Evolutionary conservation across 176 grass and related monocot genomes (phyloP), one percentile per base, ranked within the genome.

Genomic region (Eleusine coracana): DNA sequence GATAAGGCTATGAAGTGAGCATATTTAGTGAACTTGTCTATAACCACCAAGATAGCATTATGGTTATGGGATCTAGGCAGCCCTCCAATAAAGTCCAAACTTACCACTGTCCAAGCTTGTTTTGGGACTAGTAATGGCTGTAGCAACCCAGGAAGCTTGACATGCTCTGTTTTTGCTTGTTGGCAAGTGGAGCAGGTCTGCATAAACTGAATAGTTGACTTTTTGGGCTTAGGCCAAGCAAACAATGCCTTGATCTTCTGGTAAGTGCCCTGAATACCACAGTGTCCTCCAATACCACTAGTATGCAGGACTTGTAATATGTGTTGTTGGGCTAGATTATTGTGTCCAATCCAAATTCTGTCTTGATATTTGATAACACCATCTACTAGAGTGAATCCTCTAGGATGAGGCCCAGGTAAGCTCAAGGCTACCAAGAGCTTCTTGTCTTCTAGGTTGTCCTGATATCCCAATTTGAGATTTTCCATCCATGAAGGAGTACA

Each of bases 271-370:
- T 38, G 29, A 0, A 18, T 0, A 0, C 66, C 34, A 6, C 36
- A 40, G 5, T 68, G 66, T 9, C 66, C 66, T 3, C 66, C 66
- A 6, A 68, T 21, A 3, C 28, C 66, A 10, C 66, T 68, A 0
- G 0, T 3, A 5, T 68, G 66, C 12, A 68, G 7, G 1, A 13
- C 66, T 18, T 37, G 27, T 3, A 68, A 7, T 0, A 68, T 40
- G 5, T 37, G 36, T 0, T 17, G 4, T 3, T 40, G 36, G 0
- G 27, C 27, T 0, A 15, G 0, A 0, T 0, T 0, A 10, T 68
- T 68, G 14, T 15, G 1, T 1, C 66, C 36, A 0, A 68, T n/a
- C 66, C 66, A 40, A 2, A 68, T 65, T 0, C 25, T 27, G 6
- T 10, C 27, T 3, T 48, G 9, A n/a, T 48, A 48, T 48, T 10